A percentile compares a stretch with the other conserved stretches of the same genome.
Conservation (phyloP, 2,329 filamentous ascomycete species). For the Stemphylium vesicarium region DNA sequence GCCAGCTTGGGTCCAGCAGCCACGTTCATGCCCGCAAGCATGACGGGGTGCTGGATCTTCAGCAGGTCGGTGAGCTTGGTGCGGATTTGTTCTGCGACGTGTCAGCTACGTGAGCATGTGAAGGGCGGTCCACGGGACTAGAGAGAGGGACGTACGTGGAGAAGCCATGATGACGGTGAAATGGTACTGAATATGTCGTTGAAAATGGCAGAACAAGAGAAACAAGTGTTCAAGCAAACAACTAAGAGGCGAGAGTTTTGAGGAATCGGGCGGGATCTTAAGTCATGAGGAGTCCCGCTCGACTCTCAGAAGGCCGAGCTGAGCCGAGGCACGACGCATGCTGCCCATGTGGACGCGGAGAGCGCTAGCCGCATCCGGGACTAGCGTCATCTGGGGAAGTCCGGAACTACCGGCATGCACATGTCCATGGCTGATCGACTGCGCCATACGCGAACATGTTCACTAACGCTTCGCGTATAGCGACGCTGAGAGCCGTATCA, state of each 20-base stretch:
- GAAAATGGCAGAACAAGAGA: not conserved
- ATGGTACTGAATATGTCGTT: conserved; percentile 2
- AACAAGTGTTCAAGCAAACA: not conserved
- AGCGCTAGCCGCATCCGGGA: conserved; percentile 13
- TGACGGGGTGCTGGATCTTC: conserved; percentile 94
- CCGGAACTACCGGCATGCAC: conserved; percentile 4
- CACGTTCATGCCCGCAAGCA: conserved; percentile 99
- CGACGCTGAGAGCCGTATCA: not conserved
- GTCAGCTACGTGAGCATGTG: conserved; percentile 38
- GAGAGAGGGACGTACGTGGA: conserved; percentile 69
- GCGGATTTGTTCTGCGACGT: conserved; percentile 76
- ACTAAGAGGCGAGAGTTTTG: conserved; percentile 3
- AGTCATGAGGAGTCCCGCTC: conserved; percentile 26
- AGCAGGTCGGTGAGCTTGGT: conserved; percentile 94
- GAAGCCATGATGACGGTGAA: conserved; percentile 68
- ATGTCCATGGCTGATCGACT: conserved; percentile 8
- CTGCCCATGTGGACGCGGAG: conserved; percentile 11
- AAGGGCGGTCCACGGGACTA: not conserved
- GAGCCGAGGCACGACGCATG: conserved; percentile 34
- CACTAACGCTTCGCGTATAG: conserved; percentile 8
- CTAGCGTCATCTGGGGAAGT: conserved; percentile 22
- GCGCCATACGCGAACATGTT: conserved; percentile 26
- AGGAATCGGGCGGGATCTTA: conserved; percentile 24
- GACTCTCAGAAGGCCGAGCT: conserved; percentile 20
- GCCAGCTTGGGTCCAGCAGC: conserved; percentile 95